phyloP scores from a whole-genome alignment of 352 stramenopile species.

The Phytophthora podocarpi region DNA sequence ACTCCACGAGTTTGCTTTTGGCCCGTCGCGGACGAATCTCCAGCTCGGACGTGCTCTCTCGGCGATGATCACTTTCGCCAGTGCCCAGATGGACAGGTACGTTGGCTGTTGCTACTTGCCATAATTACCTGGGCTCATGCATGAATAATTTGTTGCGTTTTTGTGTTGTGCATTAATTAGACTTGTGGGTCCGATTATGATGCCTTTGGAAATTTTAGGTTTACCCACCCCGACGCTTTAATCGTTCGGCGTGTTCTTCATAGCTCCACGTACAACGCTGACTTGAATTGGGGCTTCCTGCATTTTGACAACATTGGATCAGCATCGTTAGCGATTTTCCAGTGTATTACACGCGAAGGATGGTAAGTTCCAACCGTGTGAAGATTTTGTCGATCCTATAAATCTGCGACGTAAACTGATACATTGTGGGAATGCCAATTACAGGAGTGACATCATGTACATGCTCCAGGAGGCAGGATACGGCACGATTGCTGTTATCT shows the following conservation, averaged over 20 bases:
- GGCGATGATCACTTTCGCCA: constrained; percentile 36
- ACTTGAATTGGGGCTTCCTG: constrained; percentile 87
- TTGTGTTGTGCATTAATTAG: constrained; percentile 17
- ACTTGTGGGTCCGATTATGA: constrained; percentile 75
- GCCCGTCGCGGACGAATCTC: constrained; percentile 81
- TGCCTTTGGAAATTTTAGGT: constrained; percentile 62
- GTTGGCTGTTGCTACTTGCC: not conserved
- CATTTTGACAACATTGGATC: constrained; percentile 90
- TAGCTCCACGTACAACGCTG: constrained; percentile 58
- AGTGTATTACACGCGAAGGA: constrained; percentile 91
- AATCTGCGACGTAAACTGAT: not conserved
- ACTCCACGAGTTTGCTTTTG: constrained; percentile 85
- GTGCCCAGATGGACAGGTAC: constrained; percentile 46
- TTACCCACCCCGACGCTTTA: constrained; percentile 48
- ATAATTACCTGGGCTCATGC: too few relatives aligned
- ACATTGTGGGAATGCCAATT: not conserved
- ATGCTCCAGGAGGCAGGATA: constrained; percentile 62
- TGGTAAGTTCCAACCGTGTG: constrained; percentile 59
- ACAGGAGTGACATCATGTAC: constrained; percentile 68
- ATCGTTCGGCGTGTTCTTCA: constrained; percentile 47
- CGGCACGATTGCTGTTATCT: constrained; percentile 59
- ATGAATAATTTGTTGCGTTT: too few relatives aligned
- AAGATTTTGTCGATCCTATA: not conserved
- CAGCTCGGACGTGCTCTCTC: constrained; percentile 62
- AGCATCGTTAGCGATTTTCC: constrained; percentile 88